Base-by-base conservation (phyloP, 495 filamentous ascomycete genomes). In the Bryoglossum gracile region DNA sequence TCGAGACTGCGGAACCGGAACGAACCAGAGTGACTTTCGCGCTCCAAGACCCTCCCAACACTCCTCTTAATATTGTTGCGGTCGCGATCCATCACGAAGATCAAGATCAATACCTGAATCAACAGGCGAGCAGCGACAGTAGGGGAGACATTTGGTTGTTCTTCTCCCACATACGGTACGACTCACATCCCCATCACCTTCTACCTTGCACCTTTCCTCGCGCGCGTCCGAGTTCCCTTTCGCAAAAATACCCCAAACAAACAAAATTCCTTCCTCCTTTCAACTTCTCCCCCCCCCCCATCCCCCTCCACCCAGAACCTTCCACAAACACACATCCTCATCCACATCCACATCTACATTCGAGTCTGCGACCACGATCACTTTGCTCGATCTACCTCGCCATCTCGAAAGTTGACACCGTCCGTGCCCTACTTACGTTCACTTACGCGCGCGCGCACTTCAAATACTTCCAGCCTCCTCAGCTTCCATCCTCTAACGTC, bases 131-230 rank as follows among this genome's bases (percentile, higher is more conserved):
- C 66, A 70, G 59, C 59, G 61, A 54, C 67, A 65, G 65, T 69
- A 82, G 88, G 89, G 87, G 90, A 95, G 83, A 88, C 90, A 95
- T 96, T 96, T 68, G 82, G 60, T 96, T 95, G 90, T 94, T 86
- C 75, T 86, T 95, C 89, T 95, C 89, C 86, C 80, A 72, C 73
- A 72, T 65, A 76, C 72, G 81, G 84, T 87, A 86, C 81, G 86
- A 65, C 51, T 47, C 50, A 86, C 81, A 84, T 64, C 51, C 46
- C 50, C 40, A 45, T 42, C 26, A 30, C 26, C 26, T 13, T 30
- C 63, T 57, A 8, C 41, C 45, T 46, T 53, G 48, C 45, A 32
- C 22, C 43, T 14, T 28, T 36, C 17, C 38, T 30, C 52, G 48
- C 37, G 6, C 26, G 5, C 26, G 26, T 30, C 13, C n/a, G n/a